Evolutionary conservation across 768 basidiomycete species (phyloP).

Genomic region (Boletus huronensis): DNA sequence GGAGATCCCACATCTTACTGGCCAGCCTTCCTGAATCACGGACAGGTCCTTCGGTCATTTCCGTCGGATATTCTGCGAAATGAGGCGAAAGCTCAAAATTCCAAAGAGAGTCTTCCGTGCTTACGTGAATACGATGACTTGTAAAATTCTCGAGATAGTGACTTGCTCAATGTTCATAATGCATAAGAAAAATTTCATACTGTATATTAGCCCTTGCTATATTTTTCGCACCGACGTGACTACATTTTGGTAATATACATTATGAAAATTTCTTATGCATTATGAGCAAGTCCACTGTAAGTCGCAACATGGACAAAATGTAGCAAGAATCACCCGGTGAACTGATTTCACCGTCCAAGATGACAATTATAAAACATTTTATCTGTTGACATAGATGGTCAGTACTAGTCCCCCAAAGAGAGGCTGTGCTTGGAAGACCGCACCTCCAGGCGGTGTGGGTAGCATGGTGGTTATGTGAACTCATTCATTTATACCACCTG

Average conservation of each 20-base stretch:
- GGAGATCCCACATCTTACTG: neutral
- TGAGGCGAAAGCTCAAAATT: neutral
- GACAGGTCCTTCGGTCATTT: neutral
- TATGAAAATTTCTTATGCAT: too few relatives aligned
- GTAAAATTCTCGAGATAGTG: neutral
- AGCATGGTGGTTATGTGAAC: neutral
- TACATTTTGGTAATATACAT: too few relatives aligned
- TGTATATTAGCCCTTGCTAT: too few relatives aligned
- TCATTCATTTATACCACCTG: conserved; percentile 4
- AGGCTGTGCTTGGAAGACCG: neutral
- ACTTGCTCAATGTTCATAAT: too few relatives aligned
- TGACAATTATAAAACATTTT: too few relatives aligned
- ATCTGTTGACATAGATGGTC: neutral
- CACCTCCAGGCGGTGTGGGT: neutral
- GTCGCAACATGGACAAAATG: neutral
- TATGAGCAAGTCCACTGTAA: neutral
- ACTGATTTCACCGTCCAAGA: neutral
- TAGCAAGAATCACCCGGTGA: neutral
- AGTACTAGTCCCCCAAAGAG: neutral
- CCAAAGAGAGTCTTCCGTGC: neutral
- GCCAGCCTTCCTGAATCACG: neutral
- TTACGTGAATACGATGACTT: conserved; percentile 2
- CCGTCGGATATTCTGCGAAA: conserved; percentile 1
- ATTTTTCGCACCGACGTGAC: too few relatives aligned
- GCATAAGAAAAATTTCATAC: too few relatives aligned